Evolutionary conservation across 2,329 filamentous ascomycete genomes (phyloP), one percentile per base, ranked within the genome.

Genomic region (Verticillium tricorpus): DNA sequence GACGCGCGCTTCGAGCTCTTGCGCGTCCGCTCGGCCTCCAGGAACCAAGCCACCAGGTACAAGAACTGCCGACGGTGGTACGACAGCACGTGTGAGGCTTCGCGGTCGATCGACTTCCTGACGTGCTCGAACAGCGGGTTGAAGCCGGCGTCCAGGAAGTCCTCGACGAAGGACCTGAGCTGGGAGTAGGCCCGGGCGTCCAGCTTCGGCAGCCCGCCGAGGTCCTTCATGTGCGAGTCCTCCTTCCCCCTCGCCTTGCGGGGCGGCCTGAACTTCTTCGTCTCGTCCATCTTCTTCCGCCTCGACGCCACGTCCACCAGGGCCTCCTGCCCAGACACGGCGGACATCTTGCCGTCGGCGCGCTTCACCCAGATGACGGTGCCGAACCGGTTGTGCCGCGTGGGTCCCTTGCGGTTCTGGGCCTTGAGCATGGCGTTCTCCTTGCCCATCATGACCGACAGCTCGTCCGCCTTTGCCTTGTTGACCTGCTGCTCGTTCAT

Each of bases 301-400:
- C 90, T 89, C 45, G 85, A 84, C 9, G 90, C 83, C 7, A 87
- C 85, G 69, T 92, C 88, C 3, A 87, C 85, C 55, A 99, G 84
- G 5, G 91, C 91, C 68, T 93, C 89, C 72, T 98, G 94, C 1
- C 95, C 95, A 0, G 93, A 93, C 1, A 99, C 84, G 0, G 93
- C 93, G 0, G 91, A 90, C 69, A 95, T 85, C 70, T 93, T 93
- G 58, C 90, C 88, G 67, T 93, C 90, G 57, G 93, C 90, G 61
- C 93, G 83, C 77, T 96, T 92, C 40, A 99, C 87, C 93, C 94
- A 98, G 37, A 97, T 88, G 91, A 98, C 98, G 12, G 93, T 96
- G 2, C 95, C 95, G 70, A 98, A 99, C 37, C 95, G 86, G 68
- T 93, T 96, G 74, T 99, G 95, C 57, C 95, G 83, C 3, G 92